phyloP scores from a whole-genome alignment of 2,329 filamentous ascomycete genomes.

The Cladosporium oxysporum region DNA sequence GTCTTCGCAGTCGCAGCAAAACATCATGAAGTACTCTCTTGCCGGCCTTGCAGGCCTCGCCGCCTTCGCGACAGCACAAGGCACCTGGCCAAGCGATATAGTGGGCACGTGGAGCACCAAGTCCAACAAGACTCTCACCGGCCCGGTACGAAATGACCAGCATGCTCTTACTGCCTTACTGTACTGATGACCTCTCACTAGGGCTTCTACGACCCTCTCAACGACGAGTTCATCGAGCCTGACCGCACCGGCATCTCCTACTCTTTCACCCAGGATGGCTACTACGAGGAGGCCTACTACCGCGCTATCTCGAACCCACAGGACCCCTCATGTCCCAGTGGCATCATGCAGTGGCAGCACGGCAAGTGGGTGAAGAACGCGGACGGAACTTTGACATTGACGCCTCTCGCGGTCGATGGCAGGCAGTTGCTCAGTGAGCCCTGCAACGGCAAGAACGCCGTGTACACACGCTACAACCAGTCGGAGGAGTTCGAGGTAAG shows the following conservation, averaged over 20 bases:
- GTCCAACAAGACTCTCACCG: slow-evolving; percentile 67
- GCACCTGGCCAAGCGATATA: slow-evolving; percentile 44
- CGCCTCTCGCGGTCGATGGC: slow-evolving; percentile 66
- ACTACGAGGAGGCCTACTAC: slow-evolving; percentile 70
- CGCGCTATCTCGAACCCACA: slow-evolving; percentile 64
- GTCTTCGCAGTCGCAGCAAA: not conserved
- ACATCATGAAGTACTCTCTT: slow-evolving; percentile 34
- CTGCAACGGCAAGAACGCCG: slow-evolving; percentile 56
- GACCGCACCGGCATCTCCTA: slow-evolving; percentile 69
- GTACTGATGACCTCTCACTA: slow-evolving; percentile 35
- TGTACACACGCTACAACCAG: slow-evolving; percentile 69
- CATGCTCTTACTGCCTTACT: not conserved
- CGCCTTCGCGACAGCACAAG: slow-evolving; percentile 26
- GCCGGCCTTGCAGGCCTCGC: slow-evolving; percentile 30
- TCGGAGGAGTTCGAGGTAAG: slow-evolving; percentile 62
- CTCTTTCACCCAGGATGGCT: slow-evolving; percentile 68
- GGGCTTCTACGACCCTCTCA: slow-evolving; percentile 69
- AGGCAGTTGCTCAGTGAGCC: slow-evolving; percentile 67
- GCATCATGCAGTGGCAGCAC: slow-evolving; percentile 61
- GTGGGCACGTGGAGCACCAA: slow-evolving; percentile 75
- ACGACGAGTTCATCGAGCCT: slow-evolving; percentile 68
- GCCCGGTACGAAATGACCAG: slow-evolving; percentile 56
- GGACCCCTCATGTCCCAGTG: slow-evolving; percentile 46
- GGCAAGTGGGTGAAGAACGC: slow-evolving; percentile 59
- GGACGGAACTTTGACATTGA: slow-evolving; percentile 61